These are phyloP conservation scores for Melampsora medusae DNA, from an alignment of 1,284 basidiomycete species.

Conservation along the genomic window DNA sequence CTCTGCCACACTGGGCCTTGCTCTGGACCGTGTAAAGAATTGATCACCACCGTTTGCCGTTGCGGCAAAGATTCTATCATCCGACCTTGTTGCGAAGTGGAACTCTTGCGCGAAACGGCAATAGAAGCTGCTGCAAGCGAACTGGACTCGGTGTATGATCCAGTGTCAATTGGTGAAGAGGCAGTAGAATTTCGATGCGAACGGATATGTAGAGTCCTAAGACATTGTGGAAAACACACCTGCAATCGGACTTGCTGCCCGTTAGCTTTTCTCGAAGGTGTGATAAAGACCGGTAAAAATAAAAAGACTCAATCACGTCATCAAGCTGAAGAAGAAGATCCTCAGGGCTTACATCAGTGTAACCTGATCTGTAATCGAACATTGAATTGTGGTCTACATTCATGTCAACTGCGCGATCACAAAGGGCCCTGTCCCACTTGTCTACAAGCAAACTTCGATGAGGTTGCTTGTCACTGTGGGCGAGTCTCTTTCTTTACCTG, in stretches of 20 bases:
- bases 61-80: constrained; percentile 34
- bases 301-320: constrained; percentile 22
- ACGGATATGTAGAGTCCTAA: constrained; percentile 21
- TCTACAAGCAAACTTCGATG: constrained; percentile 29
- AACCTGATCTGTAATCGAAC: constrained; percentile 32
- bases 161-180: not conserved
- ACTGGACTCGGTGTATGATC: not conserved
- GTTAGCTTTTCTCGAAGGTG: constrained; percentile 33
- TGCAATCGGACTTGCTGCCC: constrained; percentile 41
- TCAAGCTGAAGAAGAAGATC: constrained; percentile 32
- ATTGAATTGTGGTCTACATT: constrained; percentile 32
- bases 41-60: constrained; percentile 15
- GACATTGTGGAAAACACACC: constrained; percentile 38
- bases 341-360: constrained; percentile 35
- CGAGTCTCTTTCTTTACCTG: constrained; percentile 6
- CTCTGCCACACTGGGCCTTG: constrained; percentile 25
- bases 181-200: constrained; percentile 35
- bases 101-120: constrained; percentile 10
- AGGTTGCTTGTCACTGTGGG: constrained; percentile 40
- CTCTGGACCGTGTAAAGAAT: constrained; percentile 20
- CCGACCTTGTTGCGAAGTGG: constrained; percentile 30
- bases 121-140: constrained; percentile 3
- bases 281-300: constrained; percentile 12
- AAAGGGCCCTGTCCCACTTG: constrained; percentile 38
- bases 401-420: constrained; percentile 39